Evolutionary conservation across 306 rosid genomes (phyloP), one percentile per base, ranked within the genome.

Genomic region (Myrica gale): DNA sequence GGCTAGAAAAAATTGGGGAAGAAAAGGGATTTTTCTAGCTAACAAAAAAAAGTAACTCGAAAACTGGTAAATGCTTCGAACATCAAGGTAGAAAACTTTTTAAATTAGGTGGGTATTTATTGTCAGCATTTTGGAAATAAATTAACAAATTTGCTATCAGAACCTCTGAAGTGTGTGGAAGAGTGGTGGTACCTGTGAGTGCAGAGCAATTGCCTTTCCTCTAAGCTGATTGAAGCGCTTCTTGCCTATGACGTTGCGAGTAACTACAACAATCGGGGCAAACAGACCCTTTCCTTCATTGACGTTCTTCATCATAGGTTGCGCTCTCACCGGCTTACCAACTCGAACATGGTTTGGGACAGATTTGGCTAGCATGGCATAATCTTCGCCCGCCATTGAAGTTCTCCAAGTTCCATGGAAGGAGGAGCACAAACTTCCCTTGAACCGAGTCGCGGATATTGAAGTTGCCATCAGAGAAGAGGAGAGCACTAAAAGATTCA

Each of bases 191-290:
- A 95, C 99, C 98, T 92, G 99, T 1, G 99, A 96, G 85, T 96
- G 99, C 58, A 96, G 67, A 79, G 99, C 98, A 84, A 96, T 96
- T 43, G 99, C 99, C 84, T 96, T 96, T 73, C 99, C 99, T 76
- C 99, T 87, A 46, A 96, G 9, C 84, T 90, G 99, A 57, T 96
- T 96, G 91, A 96, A 96, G 41, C 92, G 84, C 83, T 90, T 92
- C 95, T 90, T 92, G 76, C 98, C 99, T 76, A 96, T 68, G 42
- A 96, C 68, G 58, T 96, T 82, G 5, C 99, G 88, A 0, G 96
- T 60, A 53, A 96, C 21, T 13, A 96, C 87, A 12, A 96, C 99
- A 82, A 84, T 1, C 10, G 99, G 99, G 3, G 99, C 99, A 82
- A 96, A 96, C 6, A 96, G 8, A 51, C 99, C 99, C 81, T 92